Conservation (phyloP, 139 green algal genomes). For the Micractinium sp. region DNA sequence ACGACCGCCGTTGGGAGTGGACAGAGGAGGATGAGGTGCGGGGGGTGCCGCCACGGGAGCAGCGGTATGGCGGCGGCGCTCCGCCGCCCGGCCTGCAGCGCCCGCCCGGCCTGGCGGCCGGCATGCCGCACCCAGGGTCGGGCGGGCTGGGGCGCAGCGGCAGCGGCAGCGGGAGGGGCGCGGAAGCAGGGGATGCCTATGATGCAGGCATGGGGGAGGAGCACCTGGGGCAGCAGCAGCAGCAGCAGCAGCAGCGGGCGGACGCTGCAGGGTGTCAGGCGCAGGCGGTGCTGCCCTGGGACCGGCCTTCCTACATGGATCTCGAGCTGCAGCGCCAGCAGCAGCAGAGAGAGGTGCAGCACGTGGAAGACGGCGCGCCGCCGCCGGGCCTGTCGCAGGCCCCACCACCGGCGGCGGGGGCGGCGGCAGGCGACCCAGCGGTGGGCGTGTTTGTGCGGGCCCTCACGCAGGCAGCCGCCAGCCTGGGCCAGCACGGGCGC, state of each 20-base stretch:
- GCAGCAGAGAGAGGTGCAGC: neutral
- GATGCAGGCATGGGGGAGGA: neutral
- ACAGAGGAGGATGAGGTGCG: neutral
- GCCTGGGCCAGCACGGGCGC: neutral
- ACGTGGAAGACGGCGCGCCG: neutral
- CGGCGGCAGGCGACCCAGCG: neutral
- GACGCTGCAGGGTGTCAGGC: too few species aligned
- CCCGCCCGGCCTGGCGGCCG: neutral
- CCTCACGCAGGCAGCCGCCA: neutral
- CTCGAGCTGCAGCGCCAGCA: constrained; percentile 21
- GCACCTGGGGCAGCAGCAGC: neutral
- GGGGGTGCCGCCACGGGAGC: neutral
- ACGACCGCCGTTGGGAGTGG: constrained; percentile 10
- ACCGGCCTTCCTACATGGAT: constrained; percentile 35
- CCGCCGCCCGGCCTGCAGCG: too few species aligned
- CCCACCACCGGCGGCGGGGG: neutral
- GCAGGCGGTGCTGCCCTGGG: constrained; percentile 9
- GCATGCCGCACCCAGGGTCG: neutral
- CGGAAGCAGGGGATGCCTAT: neutral
- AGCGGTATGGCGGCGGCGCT: too few species aligned
- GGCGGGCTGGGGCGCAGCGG: too few species aligned
- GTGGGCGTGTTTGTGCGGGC: neutral
- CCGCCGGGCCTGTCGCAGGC: neutral
- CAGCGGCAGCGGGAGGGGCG: neutral
- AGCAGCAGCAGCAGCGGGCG: neutral